Base-by-base conservation (phyloP, 768 basidiomycete species). In the Flagelloscypha sp. region DNA sequence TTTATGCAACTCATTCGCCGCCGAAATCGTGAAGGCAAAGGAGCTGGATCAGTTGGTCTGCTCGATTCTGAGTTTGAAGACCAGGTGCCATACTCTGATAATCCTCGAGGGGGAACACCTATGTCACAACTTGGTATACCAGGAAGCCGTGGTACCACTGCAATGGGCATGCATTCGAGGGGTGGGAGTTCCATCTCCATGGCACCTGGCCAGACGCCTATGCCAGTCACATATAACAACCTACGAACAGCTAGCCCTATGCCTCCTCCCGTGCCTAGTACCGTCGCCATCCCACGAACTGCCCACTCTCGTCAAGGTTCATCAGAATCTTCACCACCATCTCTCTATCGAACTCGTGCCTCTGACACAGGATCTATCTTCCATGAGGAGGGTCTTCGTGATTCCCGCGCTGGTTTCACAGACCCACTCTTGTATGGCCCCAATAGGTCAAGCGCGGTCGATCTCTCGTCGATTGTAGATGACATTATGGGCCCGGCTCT, bases 331-430 rank as follows among this genome's bases (percentile, higher is more conserved):
- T 53, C 61, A n/a, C 44, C 61, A 0, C 62, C 59, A 0, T 57
- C 63, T 6, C 47, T 66, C 18, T 51, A 65, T 28, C 61, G 61
- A 20, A 51, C 64, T 3, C 54, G 64, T 5, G 58, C 53, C 3
- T 59, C 68, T 2, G 67, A 70, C 24, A 50, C 61, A 2, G 68
- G 67, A 1, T 70, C 69, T 0, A 56, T 67, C 23, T 72, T 72
- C 48, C 55, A 58, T 12, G 72, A 72, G 33, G 65, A 70, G 24
- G 50, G 45, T 10, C 59, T n/a, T n/a, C n/a, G 7, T 68, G 0
- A 69, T 65, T 61, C 59, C 60, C 1, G 64, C 65, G 0, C 70
- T 70, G 1, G 55, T 39, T 41, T 54, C 15, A 43, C 48, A 27
- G 52, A 56, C 9, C 38, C 49, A 0, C 18, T 51, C 21, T 17